These are phyloP conservation scores for Phytophthora ramorum DNA, from an alignment of 352 stramenopile genomes.

Conservation along the genomic window DNA sequence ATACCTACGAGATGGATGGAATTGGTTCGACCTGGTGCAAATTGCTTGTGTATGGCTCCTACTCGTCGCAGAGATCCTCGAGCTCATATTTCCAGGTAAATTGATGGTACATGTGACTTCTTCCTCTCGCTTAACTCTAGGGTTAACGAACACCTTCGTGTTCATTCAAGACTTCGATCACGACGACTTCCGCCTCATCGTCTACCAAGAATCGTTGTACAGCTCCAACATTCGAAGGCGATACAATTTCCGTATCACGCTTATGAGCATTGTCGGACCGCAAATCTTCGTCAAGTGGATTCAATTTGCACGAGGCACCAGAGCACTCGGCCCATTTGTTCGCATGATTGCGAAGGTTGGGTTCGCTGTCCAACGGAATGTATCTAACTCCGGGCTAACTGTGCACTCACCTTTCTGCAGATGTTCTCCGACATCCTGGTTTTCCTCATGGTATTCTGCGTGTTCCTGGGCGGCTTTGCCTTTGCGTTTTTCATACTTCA, in stretches of 20 bases:
- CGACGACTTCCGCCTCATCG: constrained; percentile 59
- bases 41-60: constrained; percentile 79
- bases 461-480: constrained; percentile 77
- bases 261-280: constrained; percentile 81
- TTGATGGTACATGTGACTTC: background rate
- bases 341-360: constrained; percentile 87
- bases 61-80: constrained; percentile 54
- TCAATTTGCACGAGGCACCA: constrained; percentile 76
- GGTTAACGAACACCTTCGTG: background rate
- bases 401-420: constrained; percentile 30
- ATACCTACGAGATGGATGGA: constrained; percentile 81
- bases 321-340: constrained; percentile 75
- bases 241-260: constrained; percentile 78
- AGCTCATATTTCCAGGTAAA: constrained; percentile 40
- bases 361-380: background rate
- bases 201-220: constrained; percentile 74
- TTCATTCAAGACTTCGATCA: constrained; percentile 17
- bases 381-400: background rate
- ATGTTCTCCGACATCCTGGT: constrained; percentile 85
- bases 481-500: constrained; percentile 89
- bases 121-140: background rate
- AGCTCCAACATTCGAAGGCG: constrained; percentile 54
- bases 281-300: constrained; percentile 88
- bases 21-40: constrained; percentile 79
- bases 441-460: constrained; percentile 77